phyloP scores from a whole-genome alignment of 2,329 filamentous ascomycete genomes.

The Dactylellina haptotyla region DNA sequence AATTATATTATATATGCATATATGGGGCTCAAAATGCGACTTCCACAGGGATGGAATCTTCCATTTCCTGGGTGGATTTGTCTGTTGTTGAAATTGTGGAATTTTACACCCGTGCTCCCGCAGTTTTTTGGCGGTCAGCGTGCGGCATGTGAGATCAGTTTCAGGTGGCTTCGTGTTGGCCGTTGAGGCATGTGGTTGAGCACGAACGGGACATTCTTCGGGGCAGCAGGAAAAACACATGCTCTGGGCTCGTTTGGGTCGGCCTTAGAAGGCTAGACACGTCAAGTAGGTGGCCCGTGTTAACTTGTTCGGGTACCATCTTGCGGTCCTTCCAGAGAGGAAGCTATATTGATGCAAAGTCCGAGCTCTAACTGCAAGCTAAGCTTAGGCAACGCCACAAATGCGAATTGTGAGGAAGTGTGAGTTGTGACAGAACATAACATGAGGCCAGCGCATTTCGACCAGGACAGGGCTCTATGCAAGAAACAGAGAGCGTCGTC shows the following conservation, averaged over 20 bases:
- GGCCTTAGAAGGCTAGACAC: neutral
- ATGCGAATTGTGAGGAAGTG: too few relatives aligned
- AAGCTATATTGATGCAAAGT: too few relatives aligned
- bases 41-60: conserved; percentile 41
- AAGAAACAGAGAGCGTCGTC: too few relatives aligned
- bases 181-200: conserved; percentile 28
- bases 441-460: neutral
- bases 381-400: too few relatives aligned
- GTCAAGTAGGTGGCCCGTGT: neutral
- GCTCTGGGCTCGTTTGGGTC: neutral
- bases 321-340: too few relatives aligned
- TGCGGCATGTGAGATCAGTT: conserved; percentile 34
- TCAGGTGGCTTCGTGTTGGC: conserved; percentile 8
- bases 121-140: neutral
- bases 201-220: neutral
- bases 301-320: too few relatives aligned
- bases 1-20: conserved; percentile 29
- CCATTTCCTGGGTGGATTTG: neutral
- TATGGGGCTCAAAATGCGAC: conserved; percentile 31
- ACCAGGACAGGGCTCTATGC: too few relatives aligned
- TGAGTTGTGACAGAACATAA: too few relatives aligned
- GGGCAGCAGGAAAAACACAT: neutral
- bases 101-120: too few relatives aligned
- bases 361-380: too few relatives aligned
- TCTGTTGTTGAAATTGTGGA: conserved; percentile 54